Evolutionary conservation across 2,329 filamentous ascomycete species (phyloP).

Genomic region (Davidsoniella australis): DNA sequence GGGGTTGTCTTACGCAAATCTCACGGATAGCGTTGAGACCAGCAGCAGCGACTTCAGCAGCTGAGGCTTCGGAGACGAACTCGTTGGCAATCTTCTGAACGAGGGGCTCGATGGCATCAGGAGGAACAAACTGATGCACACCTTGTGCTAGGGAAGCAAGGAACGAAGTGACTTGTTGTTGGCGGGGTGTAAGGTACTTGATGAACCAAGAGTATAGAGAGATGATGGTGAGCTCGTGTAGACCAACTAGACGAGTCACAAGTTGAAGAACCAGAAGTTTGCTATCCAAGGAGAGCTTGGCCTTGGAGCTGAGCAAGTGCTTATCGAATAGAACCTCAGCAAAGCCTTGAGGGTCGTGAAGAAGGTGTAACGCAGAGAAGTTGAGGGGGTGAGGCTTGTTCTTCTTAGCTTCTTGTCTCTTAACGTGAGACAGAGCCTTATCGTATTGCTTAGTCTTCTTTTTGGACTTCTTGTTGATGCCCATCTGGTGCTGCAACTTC

Average conservation of each 20-base stretch:
- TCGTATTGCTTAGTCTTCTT: conserved; percentile 69
- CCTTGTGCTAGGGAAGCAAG: conserved; percentile 83
- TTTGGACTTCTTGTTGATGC: conserved; percentile 92
- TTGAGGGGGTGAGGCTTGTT: conserved; percentile 74
- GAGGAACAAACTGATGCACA: conserved; percentile 78
- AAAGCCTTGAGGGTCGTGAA: conserved; percentile 89
- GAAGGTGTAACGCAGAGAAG: conserved; percentile 84
- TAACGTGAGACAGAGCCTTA: conserved; percentile 67
- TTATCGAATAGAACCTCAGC: conserved; percentile 79
- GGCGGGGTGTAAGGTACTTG: conserved; percentile 75
- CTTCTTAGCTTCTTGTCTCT: conserved; percentile 75
- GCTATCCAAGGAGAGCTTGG: conserved; percentile 71
- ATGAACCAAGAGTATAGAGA: conserved; percentile 92
- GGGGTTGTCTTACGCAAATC: conserved; percentile 76
- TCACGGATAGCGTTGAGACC: conserved; percentile 91
- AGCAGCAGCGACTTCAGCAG: conserved; percentile 76
- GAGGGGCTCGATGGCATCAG: conserved; percentile 78
- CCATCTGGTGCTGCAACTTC: conserved; percentile 66
- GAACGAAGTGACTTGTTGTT: conserved; percentile 83
- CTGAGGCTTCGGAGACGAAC: conserved; percentile 88
- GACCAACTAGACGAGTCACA: conserved; percentile 74
- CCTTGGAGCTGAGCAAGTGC: conserved; percentile 74
- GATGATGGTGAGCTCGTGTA: conserved; percentile 83
- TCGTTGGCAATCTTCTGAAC: conserved; percentile 95
- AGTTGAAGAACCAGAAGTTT: conserved; percentile 82